Evolutionary conservation across 805 yeast genomes (phyloP).

Genomic region (Nakazawaea peltata): DNA sequence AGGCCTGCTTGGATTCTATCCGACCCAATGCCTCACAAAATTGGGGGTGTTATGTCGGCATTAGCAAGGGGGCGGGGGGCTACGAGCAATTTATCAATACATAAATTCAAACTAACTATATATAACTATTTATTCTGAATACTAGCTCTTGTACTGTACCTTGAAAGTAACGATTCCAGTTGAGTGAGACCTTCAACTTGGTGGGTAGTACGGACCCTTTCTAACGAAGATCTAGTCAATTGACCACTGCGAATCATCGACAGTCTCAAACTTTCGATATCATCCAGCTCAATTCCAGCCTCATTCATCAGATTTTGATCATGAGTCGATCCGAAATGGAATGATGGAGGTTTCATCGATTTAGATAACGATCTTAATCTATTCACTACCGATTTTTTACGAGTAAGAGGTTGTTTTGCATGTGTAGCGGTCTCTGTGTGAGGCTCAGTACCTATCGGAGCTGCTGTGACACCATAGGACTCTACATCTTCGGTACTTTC

Average conservation of each 20-base stretch:
- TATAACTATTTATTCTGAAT: no score
- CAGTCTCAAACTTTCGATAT: slow-evolving; percentile 10
- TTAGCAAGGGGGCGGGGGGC: no score
- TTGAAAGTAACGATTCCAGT: slow-evolving; percentile 33
- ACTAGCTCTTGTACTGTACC: slow-evolving; percentile 9
- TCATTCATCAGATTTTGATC: not conserved
- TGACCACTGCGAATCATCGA: slow-evolving; percentile 13
- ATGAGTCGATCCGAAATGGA: not conserved
- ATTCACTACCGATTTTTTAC: slow-evolving; percentile 1
- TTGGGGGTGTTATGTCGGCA: no score
- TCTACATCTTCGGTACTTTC: slow-evolving; percentile 2
- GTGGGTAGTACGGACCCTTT: slow-evolving; percentile 35
- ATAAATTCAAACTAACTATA: no score
- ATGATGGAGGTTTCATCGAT: slow-evolving; percentile 7
- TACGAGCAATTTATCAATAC: no score
- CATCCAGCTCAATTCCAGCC: slow-evolving; percentile 2
- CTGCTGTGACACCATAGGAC: slow-evolving; percentile 4
- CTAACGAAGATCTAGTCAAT: slow-evolving; percentile 24
- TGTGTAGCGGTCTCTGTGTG: not conserved
- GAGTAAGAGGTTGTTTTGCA: not conserved
- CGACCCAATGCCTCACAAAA: no score
- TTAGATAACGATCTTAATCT: slow-evolving; percentile 7
- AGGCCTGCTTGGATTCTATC: no score
- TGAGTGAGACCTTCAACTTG: slow-evolving; percentile 41
- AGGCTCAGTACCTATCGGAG: no score